Evolutionary conservation across 371 early-diverging fungal genomes (phyloP).

Genomic region (Actinomucor elegans): DNA sequence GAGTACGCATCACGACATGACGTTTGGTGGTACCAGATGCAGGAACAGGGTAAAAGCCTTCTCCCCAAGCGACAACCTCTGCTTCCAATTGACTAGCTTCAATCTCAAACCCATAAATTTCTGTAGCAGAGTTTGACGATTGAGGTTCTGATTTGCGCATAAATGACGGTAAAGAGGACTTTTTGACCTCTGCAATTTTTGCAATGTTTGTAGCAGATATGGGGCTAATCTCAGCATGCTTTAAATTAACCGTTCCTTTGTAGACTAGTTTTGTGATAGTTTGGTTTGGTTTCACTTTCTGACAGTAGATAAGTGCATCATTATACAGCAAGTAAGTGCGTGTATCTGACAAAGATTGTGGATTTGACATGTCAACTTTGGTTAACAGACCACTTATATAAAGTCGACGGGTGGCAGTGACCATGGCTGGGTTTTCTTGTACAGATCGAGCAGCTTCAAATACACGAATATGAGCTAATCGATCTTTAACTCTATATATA

Average conservation of each 20-base stretch:
- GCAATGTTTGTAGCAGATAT: conserved; percentile 4
- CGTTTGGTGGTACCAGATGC: conserved; percentile 4
- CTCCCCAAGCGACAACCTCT: not conserved
- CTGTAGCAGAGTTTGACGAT: not conserved
- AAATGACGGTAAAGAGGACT: conserved; percentile 5
- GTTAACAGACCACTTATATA: conserved; percentile 8
- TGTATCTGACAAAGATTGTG: conserved; percentile 11
- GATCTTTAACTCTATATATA: conserved; percentile 16
- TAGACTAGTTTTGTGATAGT: conserved; percentile 2
- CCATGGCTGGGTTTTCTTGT: conserved; percentile 14
- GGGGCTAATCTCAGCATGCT: conserved; percentile 11
- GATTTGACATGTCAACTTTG: conserved; percentile 10
- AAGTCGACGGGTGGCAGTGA: conserved; percentile 13
- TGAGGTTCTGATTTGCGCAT: conserved; percentile 9
- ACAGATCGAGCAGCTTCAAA: conserved; percentile 13
- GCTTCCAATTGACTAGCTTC: not conserved
- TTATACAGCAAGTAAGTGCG: conserved; percentile 22
- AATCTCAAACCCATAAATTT: conserved; percentile 22
- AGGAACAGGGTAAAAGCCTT: conserved; percentile 2
- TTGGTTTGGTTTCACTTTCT: conserved; percentile 8
- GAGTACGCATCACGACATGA: conserved; percentile 10
- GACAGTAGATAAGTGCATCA: conserved; percentile 16
- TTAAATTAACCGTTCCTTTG: conserved; percentile 19
- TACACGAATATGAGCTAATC: conserved; percentile 16
- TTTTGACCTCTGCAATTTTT: conserved; percentile 12